Evolutionary conservation across 1,284 basidiomycete species (phyloP), one percentile per base, ranked within the genome.

Genomic region (Boletellus deceptivus): DNA sequence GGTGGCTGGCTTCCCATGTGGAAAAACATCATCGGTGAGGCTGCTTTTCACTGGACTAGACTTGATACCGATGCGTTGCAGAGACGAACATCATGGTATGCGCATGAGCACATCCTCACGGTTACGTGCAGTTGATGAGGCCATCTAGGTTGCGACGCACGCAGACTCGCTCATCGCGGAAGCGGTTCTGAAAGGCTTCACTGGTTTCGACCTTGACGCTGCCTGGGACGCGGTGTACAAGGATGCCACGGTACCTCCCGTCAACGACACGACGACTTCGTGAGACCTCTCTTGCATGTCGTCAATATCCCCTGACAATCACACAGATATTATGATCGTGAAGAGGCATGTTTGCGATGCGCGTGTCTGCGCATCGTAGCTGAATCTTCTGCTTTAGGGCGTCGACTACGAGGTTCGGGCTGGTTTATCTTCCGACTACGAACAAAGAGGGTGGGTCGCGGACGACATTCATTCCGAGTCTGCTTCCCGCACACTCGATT

Each of bases 1-100:
- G 82, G 87, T 24, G 91, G 91, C 4, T 90, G 89, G 86, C 70
- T 93, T 41, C 91, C 91, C 0, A 92, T 93, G 89, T 93, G 91
- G 90, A 91, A 91, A 70, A 93, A 92, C 57, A 79, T 92, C 16
- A 82, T 89, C 53, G 89, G 83, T 84, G 44, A 54, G 72, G 54
- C 11, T 20, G 7, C 18, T 27, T 16, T 18, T 42, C 35, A 33
- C 35, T 22, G 13, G 48, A 33, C 3, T 6, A 7, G 18, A 18
- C 36, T 44, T 16, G 37, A 45, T 13, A 8, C 51, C 16, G 62
- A 22, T 4, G 7, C 3, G 7, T 13, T 27, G 36, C 52, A 81
- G 83, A 86, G 61, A 86, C 86, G 3, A 88, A 86, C 56, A 86
- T 87, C 56, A 88, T 88, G 85, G 80, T 75, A 54, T n/a, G 56